Evolutionary conservation across 139 green algal species (phyloP), one percentile per base, ranked within the genome.

Genomic region (Chlorella sp.): DNA sequence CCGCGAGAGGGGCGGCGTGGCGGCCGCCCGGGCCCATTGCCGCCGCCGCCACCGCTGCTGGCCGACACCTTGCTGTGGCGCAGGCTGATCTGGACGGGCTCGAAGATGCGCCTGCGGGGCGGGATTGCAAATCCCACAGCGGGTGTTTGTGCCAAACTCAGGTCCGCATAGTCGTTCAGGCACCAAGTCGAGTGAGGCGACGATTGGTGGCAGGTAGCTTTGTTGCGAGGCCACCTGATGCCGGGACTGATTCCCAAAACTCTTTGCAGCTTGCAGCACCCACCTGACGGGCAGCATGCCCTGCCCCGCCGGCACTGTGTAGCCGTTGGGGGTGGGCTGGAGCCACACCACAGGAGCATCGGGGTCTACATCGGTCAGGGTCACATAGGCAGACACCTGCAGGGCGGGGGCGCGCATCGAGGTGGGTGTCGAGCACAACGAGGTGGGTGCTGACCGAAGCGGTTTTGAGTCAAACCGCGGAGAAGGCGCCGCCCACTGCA

Each of bases 71-170:
- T 88, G 46, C 85, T 88, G 80, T 91, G 87, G 48, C 90, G 73
- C 86, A 95, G 82, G 65, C 88, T 80, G 65, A 89, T 85, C 51
- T 79, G 83, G 87, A 92, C 91, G 69, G 90, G 90, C 51, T 92
- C 90, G 56, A 91, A 90, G 28, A 88, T 80, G 41, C 84, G 60
- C 38, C 84, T 81, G 68, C 51, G 73, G 72, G 22, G 51, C 24
- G 51, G 16, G 16, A 24, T 24, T 3, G 16, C 13, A 60, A 60
- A 17, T n/a, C n/a, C n/a, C n/a, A n/a, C n/a, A n/a, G n/a, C n/a
- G n/a, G n/a, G n/a, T n/a, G n/a, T n/a, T n/a, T n/a, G n/a, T n/a
- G n/a, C n/a, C n/a, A n/a, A n/a, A n/a, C n/a, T n/a, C n/a, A n/a
- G n/a, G n/a, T n/a, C n/a, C n/a, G n/a, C n/a, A n/a, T n/a, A n/a